Percentiles rank a stretch among this genome's conserved stretches.
These are phyloP conservation scores for Tieghemiomyces parasiticus DNA, from an alignment of 192 early-diverging fungal genomes.

Conservation along the genomic window DNA sequence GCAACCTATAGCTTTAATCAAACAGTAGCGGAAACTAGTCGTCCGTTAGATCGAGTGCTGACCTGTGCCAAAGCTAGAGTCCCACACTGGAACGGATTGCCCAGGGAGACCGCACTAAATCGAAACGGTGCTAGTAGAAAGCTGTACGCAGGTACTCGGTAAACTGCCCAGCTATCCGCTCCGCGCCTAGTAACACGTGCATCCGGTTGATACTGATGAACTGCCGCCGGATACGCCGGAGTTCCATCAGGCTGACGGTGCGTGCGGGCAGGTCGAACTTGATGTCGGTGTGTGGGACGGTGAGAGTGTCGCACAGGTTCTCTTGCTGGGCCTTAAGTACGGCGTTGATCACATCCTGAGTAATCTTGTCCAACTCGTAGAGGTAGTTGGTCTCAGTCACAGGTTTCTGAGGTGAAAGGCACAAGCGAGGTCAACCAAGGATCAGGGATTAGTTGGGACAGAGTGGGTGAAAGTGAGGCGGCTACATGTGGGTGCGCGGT, in stretches of 20 bases:
- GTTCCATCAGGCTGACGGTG: constrained; percentile 58
- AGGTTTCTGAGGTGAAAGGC: too few species aligned
- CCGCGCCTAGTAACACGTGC: constrained; percentile 57
- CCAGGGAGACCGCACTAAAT: too few species aligned
- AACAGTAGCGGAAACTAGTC: too few species aligned
- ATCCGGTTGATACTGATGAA: constrained; percentile 82
- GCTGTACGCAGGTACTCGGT: constrained; percentile 87
- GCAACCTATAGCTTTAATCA: too few species aligned
- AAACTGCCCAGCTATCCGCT: constrained; percentile 66
- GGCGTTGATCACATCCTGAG: constrained; percentile 60
- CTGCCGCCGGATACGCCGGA: constrained; percentile 65
- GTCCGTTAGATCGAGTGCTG: too few species aligned
- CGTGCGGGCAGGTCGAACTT: constrained; percentile 47
- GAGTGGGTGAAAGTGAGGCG: too few species aligned
- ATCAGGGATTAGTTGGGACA: too few species aligned
- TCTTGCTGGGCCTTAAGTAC: constrained; percentile 66
- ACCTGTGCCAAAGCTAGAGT: too few species aligned
- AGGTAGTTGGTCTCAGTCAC: constrained; percentile 82
- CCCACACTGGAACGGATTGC: too few species aligned
- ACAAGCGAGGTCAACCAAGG: too few species aligned
- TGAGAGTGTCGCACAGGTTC: constrained; percentile 34
- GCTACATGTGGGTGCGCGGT: too few species aligned
- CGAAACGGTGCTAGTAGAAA: constrained; percentile 30
- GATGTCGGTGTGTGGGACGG: constrained; percentile 33
- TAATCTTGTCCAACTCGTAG: constrained; percentile 74